Evolutionary conservation across 1,139 yeast genomes (phyloP).

Genomic region (Suhomyces bokatorum): DNA sequence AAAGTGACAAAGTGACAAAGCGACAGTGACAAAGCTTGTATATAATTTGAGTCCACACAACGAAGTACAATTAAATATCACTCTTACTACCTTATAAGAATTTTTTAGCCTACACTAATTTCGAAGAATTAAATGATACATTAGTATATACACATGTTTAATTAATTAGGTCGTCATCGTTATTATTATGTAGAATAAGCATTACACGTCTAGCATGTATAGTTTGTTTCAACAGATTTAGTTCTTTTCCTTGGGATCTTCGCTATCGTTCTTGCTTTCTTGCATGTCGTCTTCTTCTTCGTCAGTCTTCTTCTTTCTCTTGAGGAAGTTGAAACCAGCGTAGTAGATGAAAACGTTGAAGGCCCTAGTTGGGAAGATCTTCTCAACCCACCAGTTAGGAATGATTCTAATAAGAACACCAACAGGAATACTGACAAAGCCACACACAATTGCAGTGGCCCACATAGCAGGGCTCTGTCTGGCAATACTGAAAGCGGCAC

Average conservation of each 20-base stretch:
- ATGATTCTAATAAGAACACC: slow-evolving; percentile 74
- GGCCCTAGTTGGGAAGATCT: slow-evolving; percentile 64
- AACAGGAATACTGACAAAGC: slow-evolving; percentile 76
- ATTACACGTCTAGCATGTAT: slow-evolving; percentile 1
- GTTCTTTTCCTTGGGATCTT: background rate
- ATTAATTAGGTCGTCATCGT: slow-evolving; percentile 1
- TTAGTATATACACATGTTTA: background rate
- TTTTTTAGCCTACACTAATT: background rate
- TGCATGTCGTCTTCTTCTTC: slow-evolving; percentile 3
- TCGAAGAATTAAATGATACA: background rate
- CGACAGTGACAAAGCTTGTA: too few relatives aligned
- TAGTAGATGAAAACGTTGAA: slow-evolving; percentile 49
- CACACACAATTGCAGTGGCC: slow-evolving; percentile 86
- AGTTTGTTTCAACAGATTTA: background rate
- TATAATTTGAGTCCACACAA: too few relatives aligned
- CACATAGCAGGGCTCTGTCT: slow-evolving; percentile 83
- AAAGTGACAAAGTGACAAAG: too few relatives aligned
- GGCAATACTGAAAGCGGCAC: slow-evolving; percentile 85
- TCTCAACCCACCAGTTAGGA: slow-evolving; percentile 78
- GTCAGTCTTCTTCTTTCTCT: slow-evolving; percentile 27
- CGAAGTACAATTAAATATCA: too few relatives aligned
- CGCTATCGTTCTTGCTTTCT: background rate
- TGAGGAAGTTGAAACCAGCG: slow-evolving; percentile 48
- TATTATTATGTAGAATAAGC: background rate
- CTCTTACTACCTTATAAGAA: too few relatives aligned